Evolutionary conservation across 2,329 filamentous ascomycete genomes (phyloP).

Genomic region (Colletotrichum sp.): DNA sequence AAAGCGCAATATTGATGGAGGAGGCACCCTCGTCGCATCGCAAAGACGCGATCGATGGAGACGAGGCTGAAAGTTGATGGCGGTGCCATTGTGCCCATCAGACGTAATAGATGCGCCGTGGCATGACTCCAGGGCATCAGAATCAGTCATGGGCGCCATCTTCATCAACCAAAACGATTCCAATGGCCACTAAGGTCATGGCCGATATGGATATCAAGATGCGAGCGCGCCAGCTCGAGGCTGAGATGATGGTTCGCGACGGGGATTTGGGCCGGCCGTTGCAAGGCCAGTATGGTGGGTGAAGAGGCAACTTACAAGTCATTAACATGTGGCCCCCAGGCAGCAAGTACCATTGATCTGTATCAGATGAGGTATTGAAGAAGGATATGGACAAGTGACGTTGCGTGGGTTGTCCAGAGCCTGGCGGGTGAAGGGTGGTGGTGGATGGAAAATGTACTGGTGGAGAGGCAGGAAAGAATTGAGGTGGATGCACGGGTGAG

Average conservation of each 20-base stretch:
- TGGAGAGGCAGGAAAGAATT: constrained; percentile 46
- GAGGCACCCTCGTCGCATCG: constrained; percentile 49
- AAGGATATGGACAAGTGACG: constrained; percentile 10
- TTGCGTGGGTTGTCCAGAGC: constrained; percentile 18
- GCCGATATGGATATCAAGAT: constrained; percentile 39
- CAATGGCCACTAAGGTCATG: constrained; percentile 27
- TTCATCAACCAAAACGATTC: constrained; percentile 37
- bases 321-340: constrained; percentile 50
- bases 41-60: constrained; percentile 47
- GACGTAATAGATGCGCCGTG: constrained; percentile 24
- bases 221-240: constrained; percentile 31
- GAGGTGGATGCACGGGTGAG: constrained; percentile 28
- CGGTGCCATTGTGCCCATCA: constrained; percentile 47
- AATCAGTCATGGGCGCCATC: constrained; percentile 36
- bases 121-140: constrained; percentile 31
- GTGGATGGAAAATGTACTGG: constrained; percentile 28
- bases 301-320: constrained; percentile 52
- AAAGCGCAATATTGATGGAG: constrained; percentile 44
- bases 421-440: constrained; percentile 20
- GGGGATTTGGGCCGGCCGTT: constrained; percentile 36
- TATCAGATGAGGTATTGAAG: constrained; percentile 6
- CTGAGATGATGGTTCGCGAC: constrained; percentile 42
- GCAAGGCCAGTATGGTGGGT: constrained; percentile 30
- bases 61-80: constrained; percentile 52
- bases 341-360: constrained; percentile 29